Conservation (phyloP, 352 stramenopile genomes). For the Pythium myriotylum region DNA sequence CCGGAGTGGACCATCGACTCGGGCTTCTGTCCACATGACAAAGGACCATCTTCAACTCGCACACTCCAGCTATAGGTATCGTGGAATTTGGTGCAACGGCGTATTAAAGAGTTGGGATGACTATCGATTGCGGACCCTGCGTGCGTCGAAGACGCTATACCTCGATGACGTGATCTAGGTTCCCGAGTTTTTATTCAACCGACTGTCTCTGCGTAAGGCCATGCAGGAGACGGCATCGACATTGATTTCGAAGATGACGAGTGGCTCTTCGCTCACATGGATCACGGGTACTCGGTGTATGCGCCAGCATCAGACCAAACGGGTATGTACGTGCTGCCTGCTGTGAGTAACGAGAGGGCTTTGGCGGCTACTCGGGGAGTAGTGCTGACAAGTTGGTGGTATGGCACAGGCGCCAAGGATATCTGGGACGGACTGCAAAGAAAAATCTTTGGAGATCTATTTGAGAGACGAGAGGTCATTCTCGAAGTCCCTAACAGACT, state of each 20-base stretch:
- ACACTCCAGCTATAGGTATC: background rate
- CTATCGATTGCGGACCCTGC: too few relatives aligned
- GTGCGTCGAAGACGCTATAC: too few relatives aligned
- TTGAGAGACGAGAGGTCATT: slow-evolving; percentile 16
- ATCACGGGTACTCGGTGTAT: slow-evolving; percentile 1
- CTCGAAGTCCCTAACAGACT: slow-evolving; percentile 13
- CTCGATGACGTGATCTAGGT: slow-evolving; percentile 3
- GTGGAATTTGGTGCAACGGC: slow-evolving; percentile 10
- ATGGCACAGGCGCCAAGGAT: slow-evolving; percentile 19
- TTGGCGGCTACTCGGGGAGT: slow-evolving; percentile 9
- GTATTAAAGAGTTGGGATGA: slow-evolving; percentile 4
- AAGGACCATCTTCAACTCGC: background rate
- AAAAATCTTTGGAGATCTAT: slow-evolving; percentile 18
- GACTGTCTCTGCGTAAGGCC: slow-evolving; percentile 12
- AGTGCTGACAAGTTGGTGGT: slow-evolving; percentile 17
- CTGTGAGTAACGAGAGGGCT: slow-evolving; percentile 13
- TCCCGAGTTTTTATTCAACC: slow-evolving; percentile 13
- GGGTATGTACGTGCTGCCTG: slow-evolving; percentile 17
- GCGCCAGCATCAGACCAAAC: slow-evolving; percentile 13
- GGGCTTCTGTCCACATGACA: background rate
- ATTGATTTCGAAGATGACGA: slow-evolving; percentile 15
- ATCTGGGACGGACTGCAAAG: slow-evolving; percentile 15
- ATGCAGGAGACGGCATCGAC: background rate
- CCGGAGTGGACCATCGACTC: background rate
- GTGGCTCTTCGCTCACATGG: slow-evolving; percentile 21